Percentiles rank a stretch among this genome's conserved stretches.
phyloP scores from a whole-genome alignment of 805 yeast species.

The Saccharomycopsis sp. region DNA sequence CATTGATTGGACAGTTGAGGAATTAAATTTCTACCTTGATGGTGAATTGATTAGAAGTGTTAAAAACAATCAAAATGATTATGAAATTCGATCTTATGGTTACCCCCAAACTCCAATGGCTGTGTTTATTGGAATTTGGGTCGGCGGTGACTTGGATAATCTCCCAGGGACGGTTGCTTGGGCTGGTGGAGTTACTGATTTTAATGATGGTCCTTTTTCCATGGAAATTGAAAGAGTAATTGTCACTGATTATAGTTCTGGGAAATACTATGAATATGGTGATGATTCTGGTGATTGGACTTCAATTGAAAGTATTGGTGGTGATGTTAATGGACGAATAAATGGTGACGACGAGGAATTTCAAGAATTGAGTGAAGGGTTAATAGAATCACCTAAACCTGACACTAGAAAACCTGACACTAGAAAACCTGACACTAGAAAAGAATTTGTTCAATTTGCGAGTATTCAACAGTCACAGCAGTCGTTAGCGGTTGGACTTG shows the following conservation, averaged over 20 bases:
- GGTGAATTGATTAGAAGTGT: constrained; percentile 52
- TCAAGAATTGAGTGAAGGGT: too few species aligned
- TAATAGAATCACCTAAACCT: too few species aligned
- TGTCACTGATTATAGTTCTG: constrained; percentile 47
- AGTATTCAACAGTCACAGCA: too few species aligned
- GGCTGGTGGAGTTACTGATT: constrained; percentile 65
- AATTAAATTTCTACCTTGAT: constrained; percentile 51
- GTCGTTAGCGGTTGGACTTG: too few species aligned
- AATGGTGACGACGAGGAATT: too few species aligned
- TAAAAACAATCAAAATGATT: constrained; percentile 29
- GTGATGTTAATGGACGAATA: constrained; percentile 42
- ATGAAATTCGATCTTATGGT: constrained; percentile 34
- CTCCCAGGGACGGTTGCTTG: constrained; percentile 58
- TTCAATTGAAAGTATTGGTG: constrained; percentile 32
- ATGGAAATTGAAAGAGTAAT: constrained; percentile 42
- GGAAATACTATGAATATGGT: constrained; percentile 34
- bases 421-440: too few species aligned
- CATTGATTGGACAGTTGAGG: constrained; percentile 55
- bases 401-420: too few species aligned
- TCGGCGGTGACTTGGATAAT: constrained; percentile 43
- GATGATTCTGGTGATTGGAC: constrained; percentile 34
- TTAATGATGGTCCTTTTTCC: constrained; percentile 39
- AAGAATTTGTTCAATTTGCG: too few species aligned
- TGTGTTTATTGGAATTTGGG: constrained; percentile 38
- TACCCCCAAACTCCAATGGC: constrained; percentile 70